Evolutionary conservation across 805 yeast genomes (phyloP).

Genomic region (Metschnikowia proteae): DNA sequence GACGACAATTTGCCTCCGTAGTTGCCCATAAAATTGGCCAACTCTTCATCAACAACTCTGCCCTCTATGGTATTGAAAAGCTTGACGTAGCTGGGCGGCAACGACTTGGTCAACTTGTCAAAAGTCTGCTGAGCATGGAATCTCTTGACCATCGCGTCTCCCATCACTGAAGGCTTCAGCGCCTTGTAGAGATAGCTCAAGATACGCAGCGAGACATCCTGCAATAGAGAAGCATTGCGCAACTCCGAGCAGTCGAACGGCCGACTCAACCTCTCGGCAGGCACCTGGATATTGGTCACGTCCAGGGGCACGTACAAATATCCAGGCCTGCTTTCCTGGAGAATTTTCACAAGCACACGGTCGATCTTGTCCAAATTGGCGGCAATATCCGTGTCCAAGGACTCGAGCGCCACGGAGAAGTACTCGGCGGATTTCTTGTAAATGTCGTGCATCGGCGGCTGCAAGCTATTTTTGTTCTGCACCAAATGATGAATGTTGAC

Average conservation of each 20-base stretch:
- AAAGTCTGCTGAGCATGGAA: conserved; percentile 46
- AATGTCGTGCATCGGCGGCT: conserved; percentile 59
- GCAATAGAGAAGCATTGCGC: conserved; percentile 16
- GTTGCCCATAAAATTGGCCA: conserved; percentile 61
- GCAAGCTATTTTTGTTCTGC: conserved; percentile 45
- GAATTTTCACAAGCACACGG: conserved; percentile 52
- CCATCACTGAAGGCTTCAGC: conserved; percentile 60
- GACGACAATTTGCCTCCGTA: conserved; percentile 62
- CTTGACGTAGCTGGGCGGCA: conserved; percentile 36
- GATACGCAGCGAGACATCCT: conserved; percentile 31
- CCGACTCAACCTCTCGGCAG: conserved; percentile 19
- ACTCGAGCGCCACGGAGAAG: conserved; percentile 46
- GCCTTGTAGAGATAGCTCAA: conserved; percentile 50
- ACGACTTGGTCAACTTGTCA: conserved; percentile 45
- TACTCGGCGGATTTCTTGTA: conserved; percentile 63
- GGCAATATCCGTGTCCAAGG: conserved; percentile 29
- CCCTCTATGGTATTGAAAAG: conserved; percentile 61
- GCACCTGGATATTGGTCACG: conserved; percentile 43
- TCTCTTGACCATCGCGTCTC: conserved; percentile 68
- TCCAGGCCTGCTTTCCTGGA: conserved; percentile 69
- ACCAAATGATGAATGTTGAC: conserved; percentile 56
- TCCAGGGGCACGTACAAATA: conserved; percentile 76
- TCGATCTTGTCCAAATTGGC: conserved; percentile 56
- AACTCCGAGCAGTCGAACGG: conserved; percentile 17
- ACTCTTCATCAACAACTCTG: conserved; percentile 73